Conservation (phyloP, 108 stramenopile species). For the Bacterosira constricta region DNA sequence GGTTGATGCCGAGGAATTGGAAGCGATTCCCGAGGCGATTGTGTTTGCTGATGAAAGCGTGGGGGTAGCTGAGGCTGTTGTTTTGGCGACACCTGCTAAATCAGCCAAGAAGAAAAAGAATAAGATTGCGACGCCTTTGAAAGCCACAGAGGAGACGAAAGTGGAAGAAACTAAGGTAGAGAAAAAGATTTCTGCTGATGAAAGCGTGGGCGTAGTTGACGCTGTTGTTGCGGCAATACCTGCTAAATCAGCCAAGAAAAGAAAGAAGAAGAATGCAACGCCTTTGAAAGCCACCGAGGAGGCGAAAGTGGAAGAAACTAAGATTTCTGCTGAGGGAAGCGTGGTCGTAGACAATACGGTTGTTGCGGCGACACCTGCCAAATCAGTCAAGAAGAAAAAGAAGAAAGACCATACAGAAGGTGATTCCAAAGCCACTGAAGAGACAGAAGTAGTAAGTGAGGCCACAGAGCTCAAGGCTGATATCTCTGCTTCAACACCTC, state of each 20-base stretch:
- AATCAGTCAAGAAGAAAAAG: not conserved
- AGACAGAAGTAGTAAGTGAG: not conserved
- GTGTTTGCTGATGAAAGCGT: constrained; percentile 5
- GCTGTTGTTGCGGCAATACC: not conserved
- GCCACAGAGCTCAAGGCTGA: not conserved
- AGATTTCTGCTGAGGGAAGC: constrained; percentile 9
- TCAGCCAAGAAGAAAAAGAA: not conserved
- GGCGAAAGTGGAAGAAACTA: not conserved
- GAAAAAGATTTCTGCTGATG: constrained; percentile 7
- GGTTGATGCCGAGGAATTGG: not conserved
- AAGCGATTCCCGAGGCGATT: constrained; percentile 26
- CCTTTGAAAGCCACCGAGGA: not conserved
- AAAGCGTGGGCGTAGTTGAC: not conserved
- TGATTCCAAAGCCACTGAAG: not conserved
- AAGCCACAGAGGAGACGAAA: not conserved
- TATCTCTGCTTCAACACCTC: not conserved
- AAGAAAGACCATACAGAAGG: not conserved
- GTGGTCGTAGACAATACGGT: not conserved
- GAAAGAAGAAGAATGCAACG: not conserved
- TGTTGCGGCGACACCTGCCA: not conserved
- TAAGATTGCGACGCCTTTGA: not conserved
- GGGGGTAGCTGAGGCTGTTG: not conserved
- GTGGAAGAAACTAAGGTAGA: not conserved
- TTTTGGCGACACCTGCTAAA: not conserved
- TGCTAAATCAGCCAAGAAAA: not conserved